Conservation (phyloP, 2,329 filamentous ascomycete genomes). For the Fusarium decemcellulare region DNA sequence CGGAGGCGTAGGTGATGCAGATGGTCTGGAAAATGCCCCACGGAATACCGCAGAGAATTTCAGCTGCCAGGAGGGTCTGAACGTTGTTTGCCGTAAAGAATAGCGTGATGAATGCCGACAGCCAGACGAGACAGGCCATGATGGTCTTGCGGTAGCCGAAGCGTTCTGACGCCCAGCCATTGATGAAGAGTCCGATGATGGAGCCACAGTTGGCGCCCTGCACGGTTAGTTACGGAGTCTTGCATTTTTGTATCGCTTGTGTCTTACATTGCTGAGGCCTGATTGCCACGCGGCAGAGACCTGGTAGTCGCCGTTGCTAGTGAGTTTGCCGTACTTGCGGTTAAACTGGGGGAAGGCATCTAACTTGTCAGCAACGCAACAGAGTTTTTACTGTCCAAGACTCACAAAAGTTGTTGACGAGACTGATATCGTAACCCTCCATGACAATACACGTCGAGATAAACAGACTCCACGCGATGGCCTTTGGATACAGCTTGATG, state of each 20-base stretch:
- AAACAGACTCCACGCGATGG: constrained; percentile 38
- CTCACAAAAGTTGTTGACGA: constrained; percentile 43
- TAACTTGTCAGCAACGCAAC: neutral
- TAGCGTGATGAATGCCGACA: constrained; percentile 37
- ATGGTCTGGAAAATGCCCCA: constrained; percentile 45
- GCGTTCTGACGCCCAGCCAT: constrained; percentile 35
- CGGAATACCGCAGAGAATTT: constrained; percentile 40
- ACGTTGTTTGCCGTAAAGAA: constrained; percentile 43
- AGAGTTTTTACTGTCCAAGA: neutral
- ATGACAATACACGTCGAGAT: constrained; percentile 44
- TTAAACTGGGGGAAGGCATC: constrained; percentile 43
- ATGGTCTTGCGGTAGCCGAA: constrained; percentile 43
- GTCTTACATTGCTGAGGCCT: constrained; percentile 36
- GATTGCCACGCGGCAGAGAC: constrained; percentile 42
- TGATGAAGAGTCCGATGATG: constrained; percentile 42
- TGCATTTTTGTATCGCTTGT: too few relatives aligned
- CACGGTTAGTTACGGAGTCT: too few relatives aligned
- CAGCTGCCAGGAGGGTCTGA: constrained; percentile 39
- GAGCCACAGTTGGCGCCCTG: constrained; percentile 40
- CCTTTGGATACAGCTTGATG: constrained; percentile 41
- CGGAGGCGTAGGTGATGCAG: constrained; percentile 61
- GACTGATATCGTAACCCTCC: constrained; percentile 40
- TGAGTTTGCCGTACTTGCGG: constrained; percentile 36
- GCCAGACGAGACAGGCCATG: constrained; percentile 37
- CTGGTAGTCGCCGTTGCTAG: constrained; percentile 35